Conservation (phyloP, 306 rosid species). For the Rubus parviflorus region DNA sequence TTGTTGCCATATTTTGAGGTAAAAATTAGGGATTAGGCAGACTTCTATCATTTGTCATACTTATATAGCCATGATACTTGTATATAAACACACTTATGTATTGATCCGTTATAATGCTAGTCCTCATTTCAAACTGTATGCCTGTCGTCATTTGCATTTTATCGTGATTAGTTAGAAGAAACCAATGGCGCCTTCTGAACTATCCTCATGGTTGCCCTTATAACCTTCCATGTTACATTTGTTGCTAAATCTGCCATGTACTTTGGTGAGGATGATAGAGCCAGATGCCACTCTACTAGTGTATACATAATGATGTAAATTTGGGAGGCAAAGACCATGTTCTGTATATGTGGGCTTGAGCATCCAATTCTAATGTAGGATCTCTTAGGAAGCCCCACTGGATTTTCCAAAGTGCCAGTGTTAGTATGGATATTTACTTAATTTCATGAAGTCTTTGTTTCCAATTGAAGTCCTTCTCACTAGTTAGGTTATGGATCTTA, state of each 20-base stretch:
- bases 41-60: slow-evolving; percentile 5
- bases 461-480: neutral
- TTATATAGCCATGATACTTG: neutral
- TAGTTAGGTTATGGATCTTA: neutral
- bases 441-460: neutral
- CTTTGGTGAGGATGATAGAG: neutral
- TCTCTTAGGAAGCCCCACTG: neutral
- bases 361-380: neutral
- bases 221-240: neutral
- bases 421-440: neutral
- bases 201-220: neutral
- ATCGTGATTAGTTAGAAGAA: neutral
- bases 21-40: neutral
- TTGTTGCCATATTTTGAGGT: slow-evolving; percentile 2
- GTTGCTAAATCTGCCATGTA: neutral
- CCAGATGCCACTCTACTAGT: neutral
- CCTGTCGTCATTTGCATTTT: neutral
- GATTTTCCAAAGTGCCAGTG: neutral
- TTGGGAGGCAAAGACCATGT: neutral
- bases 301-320: neutral
- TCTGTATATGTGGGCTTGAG: neutral
- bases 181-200: neutral
- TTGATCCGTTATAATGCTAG: neutral
- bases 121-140: neutral
- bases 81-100: neutral